A percentile compares a stretch with the other conserved stretches of the same genome.
These are phyloP conservation scores for Vitis hybrid DNA, from an alignment of 177 flowering plant species.

Conservation along the genomic window DNA sequence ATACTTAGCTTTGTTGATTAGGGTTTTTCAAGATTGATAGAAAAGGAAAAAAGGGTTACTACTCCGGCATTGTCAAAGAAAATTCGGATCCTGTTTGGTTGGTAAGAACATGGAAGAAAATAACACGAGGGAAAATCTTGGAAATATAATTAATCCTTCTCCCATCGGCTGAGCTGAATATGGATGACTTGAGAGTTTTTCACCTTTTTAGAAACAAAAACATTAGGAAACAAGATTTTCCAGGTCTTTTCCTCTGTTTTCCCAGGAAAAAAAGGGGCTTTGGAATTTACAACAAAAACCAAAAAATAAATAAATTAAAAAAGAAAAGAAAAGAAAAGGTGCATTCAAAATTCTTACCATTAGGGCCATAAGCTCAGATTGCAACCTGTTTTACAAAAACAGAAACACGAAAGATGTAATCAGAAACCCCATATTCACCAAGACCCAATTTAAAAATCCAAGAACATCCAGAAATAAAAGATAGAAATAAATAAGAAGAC, in stretches of 20 bases:
- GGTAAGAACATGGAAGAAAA: too few relatives aligned
- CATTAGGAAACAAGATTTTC: not conserved
- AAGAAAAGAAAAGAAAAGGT: not conserved
- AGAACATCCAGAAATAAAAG: not conserved
- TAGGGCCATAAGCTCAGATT: slow-evolving; percentile 74
- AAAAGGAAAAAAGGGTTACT: too few relatives aligned
- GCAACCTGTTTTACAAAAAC: slow-evolving; percentile 54
- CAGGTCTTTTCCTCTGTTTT: not conserved
- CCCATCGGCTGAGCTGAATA: too few relatives aligned
- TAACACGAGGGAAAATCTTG: too few relatives aligned
- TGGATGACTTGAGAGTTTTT: too few relatives aligned
- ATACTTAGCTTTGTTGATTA: not conserved
- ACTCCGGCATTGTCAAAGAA: not conserved
- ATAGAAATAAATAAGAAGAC: not conserved
- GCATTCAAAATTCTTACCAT: slow-evolving; percentile 48
- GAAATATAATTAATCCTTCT: too few relatives aligned
- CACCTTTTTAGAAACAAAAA: not conserved
- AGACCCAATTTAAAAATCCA: not conserved
- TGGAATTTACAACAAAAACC: too few relatives aligned
- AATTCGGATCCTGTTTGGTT: too few relatives aligned
- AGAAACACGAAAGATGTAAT: not conserved
- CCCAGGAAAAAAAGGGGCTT: not conserved
- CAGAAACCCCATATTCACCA: not conserved
- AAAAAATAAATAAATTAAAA: not conserved
- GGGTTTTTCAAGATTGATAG: not conserved